phyloP scores from a whole-genome alignment of 2,329 filamentous ascomycete species.

The Apiospora saccharicola region DNA sequence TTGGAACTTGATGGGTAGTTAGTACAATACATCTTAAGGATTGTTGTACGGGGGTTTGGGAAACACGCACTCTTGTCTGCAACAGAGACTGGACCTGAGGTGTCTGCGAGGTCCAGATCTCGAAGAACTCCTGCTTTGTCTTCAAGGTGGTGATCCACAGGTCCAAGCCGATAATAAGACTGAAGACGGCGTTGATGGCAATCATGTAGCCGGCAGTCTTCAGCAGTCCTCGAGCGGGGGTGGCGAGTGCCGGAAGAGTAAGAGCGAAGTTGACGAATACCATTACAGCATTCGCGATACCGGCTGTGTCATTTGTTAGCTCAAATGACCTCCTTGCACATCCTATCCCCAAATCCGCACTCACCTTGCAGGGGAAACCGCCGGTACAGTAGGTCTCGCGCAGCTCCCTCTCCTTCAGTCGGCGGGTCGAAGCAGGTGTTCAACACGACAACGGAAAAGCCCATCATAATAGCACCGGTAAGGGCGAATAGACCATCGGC shows the following conservation, averaged over 20 bases:
- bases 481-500: conserved; percentile 59
- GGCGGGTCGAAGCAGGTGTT: conserved; percentile 53
- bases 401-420: conserved; percentile 55
- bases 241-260: conserved; percentile 75
- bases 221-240: conserved; percentile 72
- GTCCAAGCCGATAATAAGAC: conserved; percentile 68
- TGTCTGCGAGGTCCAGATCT: conserved; percentile 67
- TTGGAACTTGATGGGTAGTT: conserved; percentile 61
- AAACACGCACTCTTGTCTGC: conserved; percentile 67
- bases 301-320: conserved; percentile 53
- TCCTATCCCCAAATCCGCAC: background rate
- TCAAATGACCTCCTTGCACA: conserved; percentile 23
- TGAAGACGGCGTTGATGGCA: conserved; percentile 68
- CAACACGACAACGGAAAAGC: conserved; percentile 61
- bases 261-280: conserved; percentile 74
- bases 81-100: conserved; percentile 69
- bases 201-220: conserved; percentile 73
- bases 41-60: no score
- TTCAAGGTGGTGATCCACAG: conserved; percentile 78
- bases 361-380: conserved; percentile 59
- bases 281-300: conserved; percentile 75
- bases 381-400: conserved; percentile 60
- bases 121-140: conserved; percentile 67
- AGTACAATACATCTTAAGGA: background rate
- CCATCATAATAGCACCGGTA: conserved; percentile 62